Evolutionary conservation across 1,139 yeast genomes (phyloP), one percentile per base, ranked within the genome.

Genomic region (Nakaseomyces sp.): DNA sequence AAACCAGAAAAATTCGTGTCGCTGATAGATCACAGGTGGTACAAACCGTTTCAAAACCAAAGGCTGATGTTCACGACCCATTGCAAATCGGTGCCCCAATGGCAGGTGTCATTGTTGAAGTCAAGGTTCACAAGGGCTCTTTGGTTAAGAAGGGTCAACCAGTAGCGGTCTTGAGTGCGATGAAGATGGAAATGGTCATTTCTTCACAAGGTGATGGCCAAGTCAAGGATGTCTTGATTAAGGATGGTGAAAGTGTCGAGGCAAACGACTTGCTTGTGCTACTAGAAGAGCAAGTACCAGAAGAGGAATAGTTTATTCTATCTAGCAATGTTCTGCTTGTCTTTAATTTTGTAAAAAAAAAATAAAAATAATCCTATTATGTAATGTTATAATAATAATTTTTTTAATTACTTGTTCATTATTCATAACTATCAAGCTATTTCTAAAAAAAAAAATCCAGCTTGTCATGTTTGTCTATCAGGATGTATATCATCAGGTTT

Each of bases 101-200:
- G 98, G 94, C 97, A 28, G 99, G 99, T 71, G 97, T 91, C 50
- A 88, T 91, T 47, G 87, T 91, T 55, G 98, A 93, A 69, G 82
- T 91, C 47, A 86, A 94, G 62, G 85, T 87, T 49, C 85, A 87
- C 70, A 77, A 78, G 56, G 96, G 95, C 49, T 73, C 80, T 44
- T 83, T 81, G 54, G 95, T 93, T 53, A 87, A 85, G 76, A 91
- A 89, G 77, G 98, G 99, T 54, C 96, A 91, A 63, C 93, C 96
- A 37, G 68, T 91, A 56, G 95, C 95, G 46, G 96, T 91, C 25
- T 74, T 91, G 61, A 81, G 93, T 62, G 98, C 99, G 53, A 93
- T 91, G 99, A 93, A 93, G 78, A 93, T 93, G 98, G 99, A 91
- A 72, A 91, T 91, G 97, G 95, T 91, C 43, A 89, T 91, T 56